These are phyloP conservation scores for Coemansia umbellata DNA, from an alignment of 192 early-diverging fungal species.

Conservation along the genomic window DNA sequence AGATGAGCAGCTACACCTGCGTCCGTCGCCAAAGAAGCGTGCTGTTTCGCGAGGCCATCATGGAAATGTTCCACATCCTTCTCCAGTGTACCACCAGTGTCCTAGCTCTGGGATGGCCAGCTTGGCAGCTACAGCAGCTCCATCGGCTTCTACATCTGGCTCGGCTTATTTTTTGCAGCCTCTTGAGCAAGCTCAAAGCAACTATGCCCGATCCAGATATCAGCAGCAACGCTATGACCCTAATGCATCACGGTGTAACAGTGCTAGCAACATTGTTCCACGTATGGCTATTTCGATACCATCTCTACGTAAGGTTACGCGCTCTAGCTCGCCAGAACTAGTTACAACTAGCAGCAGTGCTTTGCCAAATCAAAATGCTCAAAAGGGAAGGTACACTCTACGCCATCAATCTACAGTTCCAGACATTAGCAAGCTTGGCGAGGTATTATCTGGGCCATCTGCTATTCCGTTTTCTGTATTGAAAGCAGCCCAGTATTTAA, in stretches of 20 bases:
- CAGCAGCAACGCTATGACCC: constrained; percentile 50
- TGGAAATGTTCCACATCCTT: constrained; percentile 44
- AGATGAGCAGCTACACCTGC: constrained; percentile 22
- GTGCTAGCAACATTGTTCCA: constrained; percentile 1
- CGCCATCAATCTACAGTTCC: constrained; percentile 44
- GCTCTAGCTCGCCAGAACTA: not conserved
- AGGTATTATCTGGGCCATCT: not conserved
- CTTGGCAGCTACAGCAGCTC: constrained; percentile 5
- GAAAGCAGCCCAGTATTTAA: not conserved
- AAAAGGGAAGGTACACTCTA: constrained; percentile 8
- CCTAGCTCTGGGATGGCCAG: not conserved
- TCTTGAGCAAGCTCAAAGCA: constrained; percentile 22
- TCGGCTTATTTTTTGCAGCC: constrained; percentile 44
- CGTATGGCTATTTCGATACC: constrained; percentile 33
- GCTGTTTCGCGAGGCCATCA: constrained; percentile 42
- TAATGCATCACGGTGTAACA: not conserved
- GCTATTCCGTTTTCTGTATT: not conserved
- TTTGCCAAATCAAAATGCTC: not conserved
- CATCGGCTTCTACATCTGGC: constrained; percentile 14
- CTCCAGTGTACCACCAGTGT: constrained; percentile 38
- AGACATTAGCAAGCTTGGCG: constrained; percentile 4
- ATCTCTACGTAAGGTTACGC: constrained; percentile 17
- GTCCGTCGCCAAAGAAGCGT: constrained; percentile 50
- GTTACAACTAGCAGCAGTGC: not conserved
- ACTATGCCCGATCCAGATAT: constrained; percentile 34